Evolutionary conservation across 2,329 filamentous ascomycete genomes (phyloP).

Genomic region (Chrysoporthe austroafricana): DNA sequence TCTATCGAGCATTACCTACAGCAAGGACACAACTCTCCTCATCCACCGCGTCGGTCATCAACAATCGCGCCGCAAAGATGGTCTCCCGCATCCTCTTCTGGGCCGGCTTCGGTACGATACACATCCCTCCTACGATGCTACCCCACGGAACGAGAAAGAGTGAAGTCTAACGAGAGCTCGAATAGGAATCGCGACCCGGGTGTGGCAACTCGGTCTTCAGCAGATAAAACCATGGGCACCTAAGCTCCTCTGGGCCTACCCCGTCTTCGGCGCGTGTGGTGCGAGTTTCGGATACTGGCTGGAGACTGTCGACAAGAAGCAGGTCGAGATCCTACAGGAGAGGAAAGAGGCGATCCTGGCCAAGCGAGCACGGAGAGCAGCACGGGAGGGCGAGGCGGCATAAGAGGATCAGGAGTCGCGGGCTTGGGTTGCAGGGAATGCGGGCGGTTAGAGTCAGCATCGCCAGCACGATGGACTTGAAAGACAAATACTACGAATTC

Average conservation of each 20-base stretch:
- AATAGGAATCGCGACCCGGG: slow-evolving; percentile 83
- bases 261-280: slow-evolving; percentile 81
- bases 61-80: slow-evolving; percentile 46
- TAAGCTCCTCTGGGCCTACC: slow-evolving; percentile 87
- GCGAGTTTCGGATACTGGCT: slow-evolving; percentile 98
- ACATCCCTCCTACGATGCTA: slow-evolving; percentile 15
- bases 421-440: background rate
- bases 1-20: slow-evolving; percentile 20
- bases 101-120: slow-evolving; percentile 82
- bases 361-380: slow-evolving; percentile 81
- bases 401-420: slow-evolving; percentile 4
- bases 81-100: slow-evolving; percentile 76
- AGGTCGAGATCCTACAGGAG: slow-evolving; percentile 75
- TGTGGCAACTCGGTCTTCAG: slow-evolving; percentile 98
- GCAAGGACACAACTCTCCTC: slow-evolving; percentile 23
- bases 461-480: background rate
- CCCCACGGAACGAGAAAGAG: slow-evolving; percentile 1
- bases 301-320: slow-evolving; percentile 83
- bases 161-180: background rate
- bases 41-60: slow-evolving; percentile 3
- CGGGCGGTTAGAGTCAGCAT: background rate
- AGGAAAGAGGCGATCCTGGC: slow-evolving; percentile 82
- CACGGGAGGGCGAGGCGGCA: slow-evolving; percentile 55
- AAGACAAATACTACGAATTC: background rate
- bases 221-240: slow-evolving; percentile 93